Base-by-base conservation (phyloP, 2,329 filamentous ascomycete genomes). In the Myriangium duriaei region DNA sequence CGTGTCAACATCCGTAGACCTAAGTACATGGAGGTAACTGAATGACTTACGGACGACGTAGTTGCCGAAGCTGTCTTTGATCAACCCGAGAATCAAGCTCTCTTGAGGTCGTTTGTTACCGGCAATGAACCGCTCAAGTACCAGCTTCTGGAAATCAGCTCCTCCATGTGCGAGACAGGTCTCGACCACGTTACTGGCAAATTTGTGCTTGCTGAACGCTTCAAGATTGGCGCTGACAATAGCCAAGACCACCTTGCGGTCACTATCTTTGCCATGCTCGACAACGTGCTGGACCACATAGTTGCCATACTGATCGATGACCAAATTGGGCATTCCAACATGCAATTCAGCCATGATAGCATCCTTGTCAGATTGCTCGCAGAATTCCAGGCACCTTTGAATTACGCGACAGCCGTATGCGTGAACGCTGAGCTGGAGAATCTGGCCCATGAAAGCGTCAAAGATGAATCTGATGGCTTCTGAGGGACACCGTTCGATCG, bases 201-300 rank as follows among this genome's bases (percentile, higher is more conserved):
- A 92, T 57, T 98, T 98, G 64, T 96, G 85, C 65, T 86, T 94
- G 16, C 86, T 94, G 49, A 85, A 78, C 1, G 65, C 63, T 28
- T 94, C 60, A 2, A 94, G 65, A 41, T 85, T 74, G 10, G 68
- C 67, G 46, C 79, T 77, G 46, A 96, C 79, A 32, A 85, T 65
- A 16, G 69, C 62, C 40, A 94, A 81, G 51, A 95, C 79, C 49
- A 69, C 74, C 11, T 69, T 68, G 13, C 78, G 74, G 51, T 95
- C 85, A 40, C 79, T 74, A 3, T 72, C 68, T 36, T 77, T 71
- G 15, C 87, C 87, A 45, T 84, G 75, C 43, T 79, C 67, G 44
- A 98, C 86, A 36, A 96, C 76, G 54, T 96, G 85, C 56, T 96
- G 91, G 3, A 82, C 81, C 12, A 98, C 91, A 54, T 98, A 98